Base-by-base conservation (phyloP, 2,329 filamentous ascomycete genomes). In the Coniochaeta pulveracea region DNA sequence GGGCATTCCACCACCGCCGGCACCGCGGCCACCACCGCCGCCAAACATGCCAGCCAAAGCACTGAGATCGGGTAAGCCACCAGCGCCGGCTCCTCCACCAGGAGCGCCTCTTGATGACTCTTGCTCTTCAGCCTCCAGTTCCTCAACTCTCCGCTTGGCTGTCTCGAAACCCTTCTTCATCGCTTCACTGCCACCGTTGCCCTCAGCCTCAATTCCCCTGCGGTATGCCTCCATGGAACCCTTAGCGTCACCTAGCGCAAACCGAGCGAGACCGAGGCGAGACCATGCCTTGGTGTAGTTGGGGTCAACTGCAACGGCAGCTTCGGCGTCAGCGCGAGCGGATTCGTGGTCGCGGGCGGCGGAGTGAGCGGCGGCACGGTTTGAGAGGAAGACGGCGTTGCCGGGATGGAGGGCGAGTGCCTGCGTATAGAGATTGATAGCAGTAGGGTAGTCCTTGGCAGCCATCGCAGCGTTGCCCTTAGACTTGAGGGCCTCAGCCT, bases 131-230 rank as follows among this genome's bases (percentile, higher is more conserved):
- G 56, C 63, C 41, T 74, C 76, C 49, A 89, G 73, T 58, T 94
- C 86, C 42, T 89, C 85, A 28, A 93, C 80, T 48, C 83, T 76
- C 49, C 76, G 77, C 70, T 83, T 91, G 34, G 88, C 89, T 11
- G 91, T 96, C 72, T 96, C 88, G 53, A 74, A 91, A 14, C 91
- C 91, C 63, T 89, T 93, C 69, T 86, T 89, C 91, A 96, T 96
- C 39, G 89, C 86, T 11, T 96, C 88, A 46, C 84, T 93, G 40
- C 91, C 91, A 34, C 91, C 91, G 51, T 78, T 91, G 33, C 91
- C 89, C 60, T 98, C 91, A 43, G 85, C 74, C 54, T 94, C 84
- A 52, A 98, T 96, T 34, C 91, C 91, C 56, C 84, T 75, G 58
- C 80, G 66, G 61, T 98, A 98, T 12, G 91, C 91, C 48, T 96